Evolutionary conservation across 441 rosid genomes (phyloP).

Genomic region (Gossypium lobatum): DNA sequence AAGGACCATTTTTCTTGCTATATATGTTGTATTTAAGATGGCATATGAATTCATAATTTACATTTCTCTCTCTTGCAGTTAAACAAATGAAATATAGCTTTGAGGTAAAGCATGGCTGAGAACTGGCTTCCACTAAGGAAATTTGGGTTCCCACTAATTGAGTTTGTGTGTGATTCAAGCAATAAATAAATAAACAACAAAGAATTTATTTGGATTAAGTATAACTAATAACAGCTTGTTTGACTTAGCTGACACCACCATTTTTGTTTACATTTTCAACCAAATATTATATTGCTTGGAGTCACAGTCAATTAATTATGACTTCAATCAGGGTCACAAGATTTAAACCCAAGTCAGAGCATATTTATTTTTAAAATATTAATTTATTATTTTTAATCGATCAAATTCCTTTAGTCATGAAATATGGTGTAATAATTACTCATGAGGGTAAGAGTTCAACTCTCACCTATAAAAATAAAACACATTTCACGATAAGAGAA

Average conservation of each 20-base stretch:
- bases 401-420: too few species aligned
- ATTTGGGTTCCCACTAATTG: neutral
- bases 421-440: too few species aligned
- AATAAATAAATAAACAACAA: neutral
- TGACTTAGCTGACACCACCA: slow-evolving; percentile 1
- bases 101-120: slow-evolving; percentile 2
- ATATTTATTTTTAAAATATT: too few species aligned
- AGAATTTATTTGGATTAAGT: neutral
- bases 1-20: neutral
- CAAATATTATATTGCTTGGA: neutral
- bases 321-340: too few species aligned
- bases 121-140: slow-evolving; percentile 6
- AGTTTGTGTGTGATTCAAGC: slow-evolving; percentile 15
- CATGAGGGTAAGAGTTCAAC: neutral
- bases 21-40: neutral
- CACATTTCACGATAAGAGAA: too few species aligned
- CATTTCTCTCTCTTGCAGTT: neutral
- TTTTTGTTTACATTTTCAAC: neutral
- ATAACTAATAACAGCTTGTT: neutral
- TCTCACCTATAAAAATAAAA: too few species aligned
- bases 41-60: neutral
- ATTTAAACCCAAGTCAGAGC: too few species aligned
- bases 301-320: neutral
- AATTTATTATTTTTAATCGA: too few species aligned
- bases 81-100: neutral